Evolutionary conservation across 306 rosid species (phyloP).

Genomic region (Trifolium subterraneum): DNA sequence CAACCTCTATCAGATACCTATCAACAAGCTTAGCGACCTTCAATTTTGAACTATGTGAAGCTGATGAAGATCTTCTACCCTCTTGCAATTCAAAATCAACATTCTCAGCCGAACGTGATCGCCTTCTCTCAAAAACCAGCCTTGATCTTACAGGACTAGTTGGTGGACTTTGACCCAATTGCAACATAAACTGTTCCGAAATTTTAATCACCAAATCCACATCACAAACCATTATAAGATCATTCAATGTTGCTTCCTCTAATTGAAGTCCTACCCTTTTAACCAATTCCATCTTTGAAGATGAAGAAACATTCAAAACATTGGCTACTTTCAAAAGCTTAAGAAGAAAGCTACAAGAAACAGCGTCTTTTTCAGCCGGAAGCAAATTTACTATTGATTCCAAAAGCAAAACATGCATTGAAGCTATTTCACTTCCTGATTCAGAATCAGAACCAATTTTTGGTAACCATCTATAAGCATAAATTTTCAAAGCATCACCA

Average conservation of each 20-base stretch:
- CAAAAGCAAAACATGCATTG: conserved; percentile 73
- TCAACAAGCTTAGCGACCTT: conserved; percentile 92
- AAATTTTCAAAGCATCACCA: conserved; percentile 84
- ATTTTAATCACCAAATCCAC: conserved; percentile 76
- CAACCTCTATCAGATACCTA: conserved; percentile 80
- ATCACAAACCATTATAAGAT: conserved; percentile 72
- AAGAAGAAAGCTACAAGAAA: conserved; percentile 78
- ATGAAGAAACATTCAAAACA: conserved; percentile 72
- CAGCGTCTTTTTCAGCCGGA: conserved; percentile 81
- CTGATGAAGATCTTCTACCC: conserved; percentile 86
- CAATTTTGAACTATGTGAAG: conserved; percentile 82
- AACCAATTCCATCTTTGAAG: conserved; percentile 82
- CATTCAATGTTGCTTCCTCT: conserved; percentile 77
- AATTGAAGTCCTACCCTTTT: conserved; percentile 78
- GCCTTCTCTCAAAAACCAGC: conserved; percentile 64
- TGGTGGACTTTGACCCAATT: conserved; percentile 84
- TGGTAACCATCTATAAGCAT: conserved; percentile 81
- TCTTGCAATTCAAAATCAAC: conserved; percentile 87
- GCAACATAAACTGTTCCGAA: conserved; percentile 69
- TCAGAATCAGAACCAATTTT: conserved; percentile 64
- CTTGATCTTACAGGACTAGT: conserved; percentile 84
- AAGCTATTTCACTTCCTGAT: conserved; percentile 50
- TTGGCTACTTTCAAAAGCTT: conserved; percentile 85
- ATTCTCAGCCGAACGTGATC: conserved; percentile 93
- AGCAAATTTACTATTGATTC: conserved; percentile 88